These are phyloP conservation scores for Cucurbita argyrosperma DNA, from an alignment of 306 rosid species.

Conservation along the genomic window DNA sequence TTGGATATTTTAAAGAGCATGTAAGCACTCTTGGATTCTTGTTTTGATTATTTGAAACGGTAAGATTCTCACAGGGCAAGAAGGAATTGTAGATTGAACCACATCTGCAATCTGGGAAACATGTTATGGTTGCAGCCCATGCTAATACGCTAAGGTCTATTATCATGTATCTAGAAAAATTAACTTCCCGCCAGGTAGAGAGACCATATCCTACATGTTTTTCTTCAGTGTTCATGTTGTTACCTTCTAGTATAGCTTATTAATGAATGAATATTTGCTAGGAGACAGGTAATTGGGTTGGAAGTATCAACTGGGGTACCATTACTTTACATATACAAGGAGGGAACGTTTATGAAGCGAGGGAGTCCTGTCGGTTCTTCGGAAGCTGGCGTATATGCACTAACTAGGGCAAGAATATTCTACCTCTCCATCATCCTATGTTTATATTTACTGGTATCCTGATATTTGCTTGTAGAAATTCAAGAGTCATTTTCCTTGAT, in stretches of 20 bases:
- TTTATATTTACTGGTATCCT: background rate
- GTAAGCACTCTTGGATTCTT: constrained; percentile 20
- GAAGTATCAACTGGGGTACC: constrained; percentile 95
- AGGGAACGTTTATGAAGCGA: constrained; percentile 72
- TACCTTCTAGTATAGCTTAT: background rate
- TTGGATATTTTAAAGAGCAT: constrained; percentile 75
- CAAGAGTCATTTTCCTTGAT: background rate
- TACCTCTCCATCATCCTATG: background rate
- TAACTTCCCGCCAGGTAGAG: constrained; percentile 81
- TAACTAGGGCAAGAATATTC: constrained; percentile 45
- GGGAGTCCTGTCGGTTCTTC: constrained; percentile 80
- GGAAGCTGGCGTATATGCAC: constrained; percentile 92
- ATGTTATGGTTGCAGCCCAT: constrained; percentile 94
- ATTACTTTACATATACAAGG: constrained; percentile 87
- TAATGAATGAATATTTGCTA: background rate
- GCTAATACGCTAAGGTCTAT: constrained; percentile 92
- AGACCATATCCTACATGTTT: background rate
- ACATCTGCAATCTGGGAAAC: constrained; percentile 71
- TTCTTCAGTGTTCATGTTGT: background rate
- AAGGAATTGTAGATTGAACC: constrained; percentile 65
- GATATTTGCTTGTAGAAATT: background rate
- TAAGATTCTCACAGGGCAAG: background rate
- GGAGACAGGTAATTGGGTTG: constrained; percentile 56
- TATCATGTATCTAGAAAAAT: constrained; percentile 86
- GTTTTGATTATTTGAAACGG: background rate